Evolutionary conservation across 768 basidiomycete genomes (phyloP).

Genomic region (Leccinum olivaceopallidum): DNA sequence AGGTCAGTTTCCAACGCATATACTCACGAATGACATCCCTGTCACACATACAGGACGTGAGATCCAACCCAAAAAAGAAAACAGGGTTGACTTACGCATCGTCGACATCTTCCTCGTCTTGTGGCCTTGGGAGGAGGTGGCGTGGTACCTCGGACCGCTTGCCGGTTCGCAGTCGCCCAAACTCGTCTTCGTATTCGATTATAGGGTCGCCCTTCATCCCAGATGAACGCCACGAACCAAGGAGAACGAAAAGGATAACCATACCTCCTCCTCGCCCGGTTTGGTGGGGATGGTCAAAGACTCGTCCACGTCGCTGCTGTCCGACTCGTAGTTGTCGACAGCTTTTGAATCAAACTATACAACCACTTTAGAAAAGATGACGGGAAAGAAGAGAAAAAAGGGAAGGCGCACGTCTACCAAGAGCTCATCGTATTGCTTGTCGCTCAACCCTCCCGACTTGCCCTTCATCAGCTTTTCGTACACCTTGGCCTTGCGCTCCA

Average conservation of each 20-base stretch:
- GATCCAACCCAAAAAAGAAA: neutral
- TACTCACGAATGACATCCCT: constrained; percentile 62
- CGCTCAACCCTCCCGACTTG: constrained; percentile 74
- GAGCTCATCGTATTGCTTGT: constrained; percentile 69
- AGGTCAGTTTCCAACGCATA: constrained; percentile 1
- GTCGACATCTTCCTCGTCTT: constrained; percentile 44
- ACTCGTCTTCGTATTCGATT: constrained; percentile 86
- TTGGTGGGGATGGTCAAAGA: constrained; percentile 59
- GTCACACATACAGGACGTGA: constrained; percentile 7
- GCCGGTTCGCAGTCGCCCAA: constrained; percentile 72
- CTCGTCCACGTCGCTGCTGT: constrained; percentile 80
- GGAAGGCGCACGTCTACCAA: constrained; percentile 69
- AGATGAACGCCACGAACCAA: neutral
- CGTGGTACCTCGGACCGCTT: constrained; percentile 78
- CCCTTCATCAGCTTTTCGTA: constrained; percentile 80
- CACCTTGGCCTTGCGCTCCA: constrained; percentile 78
- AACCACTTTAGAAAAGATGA: neutral
- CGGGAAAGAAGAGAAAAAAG: neutral
- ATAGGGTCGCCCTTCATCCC: constrained; percentile 65
- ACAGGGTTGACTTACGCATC: constrained; percentile 51
- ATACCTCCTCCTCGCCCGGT: constrained; percentile 40
- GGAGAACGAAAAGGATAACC: constrained; percentile 3
- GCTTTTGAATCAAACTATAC: constrained; percentile 66
- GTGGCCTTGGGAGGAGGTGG: constrained; percentile 49
- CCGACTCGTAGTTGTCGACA: constrained; percentile 56